Base-by-base conservation (phyloP, 352 stramenopile species). In the Albugo candida region DNA sequence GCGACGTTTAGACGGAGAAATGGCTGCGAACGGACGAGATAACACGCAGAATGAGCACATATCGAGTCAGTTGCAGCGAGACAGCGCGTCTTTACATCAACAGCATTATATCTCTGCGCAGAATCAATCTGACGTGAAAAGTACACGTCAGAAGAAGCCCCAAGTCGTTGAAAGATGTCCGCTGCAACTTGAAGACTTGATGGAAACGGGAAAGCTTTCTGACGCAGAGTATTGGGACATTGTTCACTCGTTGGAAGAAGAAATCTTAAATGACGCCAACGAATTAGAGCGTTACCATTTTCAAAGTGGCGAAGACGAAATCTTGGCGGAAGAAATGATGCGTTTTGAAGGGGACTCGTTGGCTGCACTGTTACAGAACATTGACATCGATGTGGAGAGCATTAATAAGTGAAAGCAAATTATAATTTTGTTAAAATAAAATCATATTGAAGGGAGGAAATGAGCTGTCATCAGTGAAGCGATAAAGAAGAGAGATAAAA, bases 391-490 rank as follows among this genome's bases (percentile, higher is more conserved):
- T 5, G 61, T 52, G n/a, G 36, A 47, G 41, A 40, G 13, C 13
- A 13, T 27, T 65, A 65, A 63, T 65, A 63, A 67, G 58, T 56
- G 34, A 36, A 13, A 49, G 12, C 5, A 34, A 16, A 13, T 16
- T 49, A 21, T 52, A 38, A 36, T 48, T 56, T 50, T 43, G 36
- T 47, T 45, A 20, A 16, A 40, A n/a, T 21, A 14, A 54, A 17
- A 47, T 66, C 45, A 88, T 16, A 87, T 88, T 6, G 73, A 68
- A 1, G 91, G 91, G 45, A 97, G 60, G 56, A 97, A 97, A 64
- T 97, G 87, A 5, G 89, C 67, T 1, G 68, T 80, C 72, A 96
- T 96, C 44, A 97, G 69, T n/a, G 69, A 59, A 8, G 83, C 91
- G 43, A 97, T 80, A 47, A 82, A 78, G 50, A 96, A 70, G 11